Conservation (phyloP, 2,329 filamentous ascomycete genomes). For the Fusarium domesticum region DNA sequence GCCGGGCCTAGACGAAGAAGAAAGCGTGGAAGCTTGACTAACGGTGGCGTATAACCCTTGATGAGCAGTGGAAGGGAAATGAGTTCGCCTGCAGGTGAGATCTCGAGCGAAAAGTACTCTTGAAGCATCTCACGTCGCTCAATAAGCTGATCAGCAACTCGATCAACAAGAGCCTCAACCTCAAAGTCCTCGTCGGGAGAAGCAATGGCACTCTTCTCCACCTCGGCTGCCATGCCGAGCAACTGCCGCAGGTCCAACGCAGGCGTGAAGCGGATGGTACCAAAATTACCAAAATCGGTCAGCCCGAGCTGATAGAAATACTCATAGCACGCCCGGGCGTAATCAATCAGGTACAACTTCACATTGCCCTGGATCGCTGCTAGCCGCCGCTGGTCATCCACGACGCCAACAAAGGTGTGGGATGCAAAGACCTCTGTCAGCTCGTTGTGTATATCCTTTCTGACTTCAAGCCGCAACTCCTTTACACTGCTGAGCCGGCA, state of each 20-base stretch:
- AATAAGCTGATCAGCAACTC: slow-evolving; percentile 66
- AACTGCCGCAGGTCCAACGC: slow-evolving; percentile 69
- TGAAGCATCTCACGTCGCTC: slow-evolving; percentile 78
- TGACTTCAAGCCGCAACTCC: slow-evolving; percentile 75
- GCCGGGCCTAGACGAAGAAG: slow-evolving; percentile 83
- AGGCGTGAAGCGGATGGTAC: slow-evolving; percentile 74
- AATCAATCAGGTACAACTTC: slow-evolving; percentile 89
- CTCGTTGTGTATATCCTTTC: slow-evolving; percentile 76
- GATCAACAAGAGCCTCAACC: slow-evolving; percentile 61
- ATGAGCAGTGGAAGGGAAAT: slow-evolving; percentile 77
- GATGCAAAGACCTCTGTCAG: slow-evolving; percentile 83
- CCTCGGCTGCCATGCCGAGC: slow-evolving; percentile 68
- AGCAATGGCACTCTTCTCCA: slow-evolving; percentile 54
- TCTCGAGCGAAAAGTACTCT: slow-evolving; percentile 88
- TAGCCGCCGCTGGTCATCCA: slow-evolving; percentile 81
- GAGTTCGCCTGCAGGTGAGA: slow-evolving; percentile 74
- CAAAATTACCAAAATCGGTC: slow-evolving; percentile 95
- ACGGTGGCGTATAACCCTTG: slow-evolving; percentile 81
- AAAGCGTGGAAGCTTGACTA: slow-evolving; percentile 86
- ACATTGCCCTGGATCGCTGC: slow-evolving; percentile 92
- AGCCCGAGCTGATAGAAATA: slow-evolving; percentile 95
- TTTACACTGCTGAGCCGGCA: slow-evolving; percentile 84
- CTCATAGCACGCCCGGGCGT: slow-evolving; percentile 80
- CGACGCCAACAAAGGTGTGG: slow-evolving; percentile 90
- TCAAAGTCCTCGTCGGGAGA: slow-evolving; percentile 57